phyloP scores from a whole-genome alignment of 1,284 basidiomycete species.

The Moesziomyces globuligerus region DNA sequence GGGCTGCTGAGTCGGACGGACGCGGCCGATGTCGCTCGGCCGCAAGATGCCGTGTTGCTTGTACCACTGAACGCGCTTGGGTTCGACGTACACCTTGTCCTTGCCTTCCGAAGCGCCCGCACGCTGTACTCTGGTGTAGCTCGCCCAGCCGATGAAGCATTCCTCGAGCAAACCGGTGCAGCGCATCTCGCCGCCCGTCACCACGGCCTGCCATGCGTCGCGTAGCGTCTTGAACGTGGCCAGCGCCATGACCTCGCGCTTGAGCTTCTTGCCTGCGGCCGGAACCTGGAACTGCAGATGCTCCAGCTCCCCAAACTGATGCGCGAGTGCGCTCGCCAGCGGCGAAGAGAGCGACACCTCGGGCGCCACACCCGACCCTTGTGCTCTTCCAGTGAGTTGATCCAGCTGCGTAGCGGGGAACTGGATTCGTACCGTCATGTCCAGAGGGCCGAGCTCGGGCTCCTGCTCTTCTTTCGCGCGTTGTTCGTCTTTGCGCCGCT shows the following conservation, averaged over 20 bases:
- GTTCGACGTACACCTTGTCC: constrained; percentile 38
- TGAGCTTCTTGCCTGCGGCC: constrained; percentile 32
- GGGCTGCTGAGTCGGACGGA: constrained; percentile 12
- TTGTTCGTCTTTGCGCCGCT: constrained; percentile 23
- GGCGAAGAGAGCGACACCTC: constrained; percentile 33
- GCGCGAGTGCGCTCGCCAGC: constrained; percentile 28
- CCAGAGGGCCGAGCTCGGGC: constrained; percentile 47
- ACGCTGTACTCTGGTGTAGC: constrained; percentile 17
- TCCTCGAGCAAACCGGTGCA: constrained; percentile 55
- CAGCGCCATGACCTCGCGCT: constrained; percentile 50
- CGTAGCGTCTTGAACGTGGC: constrained; percentile 48
- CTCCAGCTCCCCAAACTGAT: constrained; percentile 49
- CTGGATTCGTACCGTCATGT: constrained; percentile 51
- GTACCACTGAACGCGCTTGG: constrained; percentile 38
- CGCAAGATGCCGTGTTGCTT: constrained; percentile 14
- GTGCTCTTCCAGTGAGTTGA: constrained; percentile 19
- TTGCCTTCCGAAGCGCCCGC: constrained; percentile 10
- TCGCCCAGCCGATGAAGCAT: constrained; percentile 59
- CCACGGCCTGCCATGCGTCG: constrained; percentile 54
- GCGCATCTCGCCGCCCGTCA: constrained; percentile 51
- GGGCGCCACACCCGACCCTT: constrained; percentile 1
- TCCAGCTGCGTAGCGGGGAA: constrained; percentile 51
- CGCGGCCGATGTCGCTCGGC: constrained; percentile 32
- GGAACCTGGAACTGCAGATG: constrained; percentile 43
- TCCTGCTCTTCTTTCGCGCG: constrained; percentile 16